Evolutionary conservation across 805 yeast species (phyloP), one percentile per base, ranked within the genome.

Genomic region (Saturnispora quitensis): DNA sequence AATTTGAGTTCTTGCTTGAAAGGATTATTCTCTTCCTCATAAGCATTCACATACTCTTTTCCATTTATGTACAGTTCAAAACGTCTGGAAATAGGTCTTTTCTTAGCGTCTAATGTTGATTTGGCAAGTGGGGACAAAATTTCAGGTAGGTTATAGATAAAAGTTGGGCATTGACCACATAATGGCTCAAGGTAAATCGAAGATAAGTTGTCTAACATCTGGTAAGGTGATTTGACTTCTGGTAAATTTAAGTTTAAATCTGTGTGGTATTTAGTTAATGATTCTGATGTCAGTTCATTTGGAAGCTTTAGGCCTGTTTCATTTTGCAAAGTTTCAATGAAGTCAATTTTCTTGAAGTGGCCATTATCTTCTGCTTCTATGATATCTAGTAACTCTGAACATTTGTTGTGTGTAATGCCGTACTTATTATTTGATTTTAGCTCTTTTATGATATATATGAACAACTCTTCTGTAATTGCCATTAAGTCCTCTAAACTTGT

Each of bases 11-110:
- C 61, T 65, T 93, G 99, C 31, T 71, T 73, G 53, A 74, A 74
- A 0, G 99, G 99, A 40, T 84, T 80, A 66, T 93, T 93, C 62
- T 93, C 98, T 67, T 93, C 99, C 59, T 93, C 99, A 64, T 93
- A 93, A 0, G 98, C 96, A 64, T 93, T 93, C 25, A 84, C 86
- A 55, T 82, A 83, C 66, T 93, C 99, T 56, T 76, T 76, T 0
- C 93, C 90, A 43, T 75, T 69, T 51, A 93, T 81, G 61, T 87
- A 89, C 45, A 93, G 66, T 68, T 93, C 99, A 63, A 91, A 93
- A 46, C 99, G 68, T 45, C 79, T 74, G 0, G 95, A 83, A 3
- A 76, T 62, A 42, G 62, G 61, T 12, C 45, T 40, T 10, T 50
- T 44, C 4, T 42, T 3, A 2, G 38, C 43, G 8, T 64, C 66